Evolutionary conservation across 2,329 filamentous ascomycete genomes (phyloP).

Genomic region (Myriosclerotinia duriaeana): DNA sequence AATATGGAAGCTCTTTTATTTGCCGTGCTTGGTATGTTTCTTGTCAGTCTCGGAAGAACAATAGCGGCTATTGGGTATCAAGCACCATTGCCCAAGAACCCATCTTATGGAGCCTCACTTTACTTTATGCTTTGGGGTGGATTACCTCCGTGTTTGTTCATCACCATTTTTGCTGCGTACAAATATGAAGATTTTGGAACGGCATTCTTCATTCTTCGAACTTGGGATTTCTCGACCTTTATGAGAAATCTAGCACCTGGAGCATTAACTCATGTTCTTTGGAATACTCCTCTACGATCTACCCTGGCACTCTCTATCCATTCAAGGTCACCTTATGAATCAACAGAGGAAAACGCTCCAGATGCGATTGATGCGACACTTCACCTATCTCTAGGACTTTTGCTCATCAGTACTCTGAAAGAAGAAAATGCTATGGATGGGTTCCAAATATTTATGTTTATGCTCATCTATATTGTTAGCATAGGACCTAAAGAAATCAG

Average conservation of each 20-base stretch:
- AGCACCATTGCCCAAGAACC: conserved; percentile 27
- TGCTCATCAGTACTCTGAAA: conserved; percentile 17
- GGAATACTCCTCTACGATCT: conserved; percentile 32
- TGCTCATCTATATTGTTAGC: conserved; percentile 33
- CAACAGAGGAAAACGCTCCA: conserved; percentile 31
- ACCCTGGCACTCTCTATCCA: conserved; percentile 32
- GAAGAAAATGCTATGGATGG: conserved; percentile 35
- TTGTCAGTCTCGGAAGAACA: conserved; percentile 34
- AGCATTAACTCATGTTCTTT: conserved; percentile 34
- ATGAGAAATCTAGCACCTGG: conserved; percentile 32
- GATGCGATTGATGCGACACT: conserved; percentile 34
- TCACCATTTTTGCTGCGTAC: conserved; percentile 31
- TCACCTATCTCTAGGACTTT: conserved; percentile 31
- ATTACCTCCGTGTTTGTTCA: conserved; percentile 31
- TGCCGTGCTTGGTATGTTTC: conserved; percentile 28
- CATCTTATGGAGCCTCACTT: conserved; percentile 31
- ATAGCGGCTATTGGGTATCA: conserved; percentile 30
- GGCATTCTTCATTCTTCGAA: conserved; percentile 28
- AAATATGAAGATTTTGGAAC: conserved; percentile 32
- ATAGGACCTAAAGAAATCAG: conserved; percentile 37
- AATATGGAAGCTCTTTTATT: conserved; percentile 27
- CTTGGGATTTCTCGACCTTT: conserved; percentile 29
- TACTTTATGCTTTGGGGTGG: conserved; percentile 32
- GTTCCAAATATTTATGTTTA: conserved; percentile 33
- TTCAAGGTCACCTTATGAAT: conserved; percentile 30